Percentiles rank a stretch among this genome's conserved stretches.
These are phyloP conservation scores for Tothia fuscella DNA, from an alignment of 2,329 filamentous ascomycete species.

Conservation along the genomic window DNA sequence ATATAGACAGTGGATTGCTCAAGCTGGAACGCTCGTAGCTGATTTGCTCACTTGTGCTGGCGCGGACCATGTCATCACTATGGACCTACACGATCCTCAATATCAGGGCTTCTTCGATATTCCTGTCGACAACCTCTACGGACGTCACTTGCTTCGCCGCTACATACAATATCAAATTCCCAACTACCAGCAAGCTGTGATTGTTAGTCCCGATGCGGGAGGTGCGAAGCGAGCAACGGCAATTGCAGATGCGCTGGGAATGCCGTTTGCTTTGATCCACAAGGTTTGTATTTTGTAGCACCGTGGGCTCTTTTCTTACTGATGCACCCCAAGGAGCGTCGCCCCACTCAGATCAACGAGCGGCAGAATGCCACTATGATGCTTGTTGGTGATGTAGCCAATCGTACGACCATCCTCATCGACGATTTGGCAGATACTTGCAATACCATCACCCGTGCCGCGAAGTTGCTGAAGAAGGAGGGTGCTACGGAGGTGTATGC, in stretches of 20 bases:
- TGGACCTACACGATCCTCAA: conserved; percentile 92
- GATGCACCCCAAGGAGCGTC: conserved; percentile 53
- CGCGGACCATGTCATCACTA: conserved; percentile 92
- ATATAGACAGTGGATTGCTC: conserved; percentile 97
- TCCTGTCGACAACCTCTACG: conserved; percentile 95
- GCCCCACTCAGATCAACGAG: conserved; percentile 76
- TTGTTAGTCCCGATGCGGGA: conserved; percentile 92
- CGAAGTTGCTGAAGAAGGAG: conserved; percentile 92
- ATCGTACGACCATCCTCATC: conserved; percentile 75
- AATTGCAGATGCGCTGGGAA: conserved; percentile 83
- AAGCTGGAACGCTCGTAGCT: conserved; percentile 88
- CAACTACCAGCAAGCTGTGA: conserved; percentile 73
- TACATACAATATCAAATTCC: conserved; percentile 71
- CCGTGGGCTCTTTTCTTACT: conserved; percentile 1
- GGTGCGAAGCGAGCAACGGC: conserved; percentile 92
- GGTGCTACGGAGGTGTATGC: conserved; percentile 82
- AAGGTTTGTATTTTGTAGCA: conserved; percentile 50
- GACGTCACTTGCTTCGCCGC: conserved; percentile 56
- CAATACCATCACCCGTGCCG: conserved; percentile 92
- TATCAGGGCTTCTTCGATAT: conserved; percentile 99
- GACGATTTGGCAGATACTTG: conserved; percentile 93
- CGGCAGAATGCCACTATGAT: conserved; percentile 79
- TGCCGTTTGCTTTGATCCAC: conserved; percentile 96
- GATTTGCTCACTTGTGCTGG: conserved; percentile 91
- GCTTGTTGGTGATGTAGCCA: conserved; percentile 76